Evolutionary conservation across 495 filamentous ascomycete species (phyloP).

Genomic region (Tricharina praecox): DNA sequence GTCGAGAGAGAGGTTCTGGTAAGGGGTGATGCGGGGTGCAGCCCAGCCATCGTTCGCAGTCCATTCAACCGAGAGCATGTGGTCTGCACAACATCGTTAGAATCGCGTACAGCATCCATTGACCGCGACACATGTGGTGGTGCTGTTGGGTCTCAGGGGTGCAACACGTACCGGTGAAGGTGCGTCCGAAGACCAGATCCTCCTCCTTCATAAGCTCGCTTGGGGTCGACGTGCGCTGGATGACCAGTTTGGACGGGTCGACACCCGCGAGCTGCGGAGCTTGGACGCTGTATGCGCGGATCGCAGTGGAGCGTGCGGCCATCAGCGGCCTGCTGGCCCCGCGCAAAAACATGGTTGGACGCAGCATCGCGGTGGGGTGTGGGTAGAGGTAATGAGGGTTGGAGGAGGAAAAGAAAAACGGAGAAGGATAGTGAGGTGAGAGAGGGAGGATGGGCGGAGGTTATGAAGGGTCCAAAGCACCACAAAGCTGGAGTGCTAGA

Average conservation of each 20-base stretch:
- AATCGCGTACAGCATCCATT: no score
- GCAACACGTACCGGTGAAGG: conserved; percentile 55
- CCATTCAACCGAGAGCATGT: conserved; percentile 96
- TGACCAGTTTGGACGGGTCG: conserved; percentile 55
- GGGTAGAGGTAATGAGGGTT: background rate
- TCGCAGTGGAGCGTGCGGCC: background rate
- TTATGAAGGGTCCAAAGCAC: background rate
- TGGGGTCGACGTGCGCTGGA: conserved; percentile 58
- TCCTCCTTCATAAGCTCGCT: conserved; percentile 54
- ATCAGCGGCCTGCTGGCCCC: background rate
- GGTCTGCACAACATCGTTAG: conserved; percentile 40
- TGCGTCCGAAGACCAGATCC: conserved; percentile 69
- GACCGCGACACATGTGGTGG: no score
- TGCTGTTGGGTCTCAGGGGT: no score
- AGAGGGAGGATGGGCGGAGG: background rate
- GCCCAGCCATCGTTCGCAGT: conserved; percentile 66
- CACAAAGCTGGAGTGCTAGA: no score
- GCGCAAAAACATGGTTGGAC: conserved; percentile 3
- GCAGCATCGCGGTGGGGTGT: conserved; percentile 2
- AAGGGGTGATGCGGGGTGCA: conserved; percentile 63
- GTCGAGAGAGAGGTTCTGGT: conserved; percentile 92
- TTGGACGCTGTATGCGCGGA: conserved; percentile 13
- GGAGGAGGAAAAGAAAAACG: no score
- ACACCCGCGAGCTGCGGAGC: conserved; percentile 38
- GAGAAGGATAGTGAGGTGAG: background rate